These are phyloP conservation scores for Coleophoma crateriformis DNA, from an alignment of 2,329 filamentous ascomycete species.

Conservation along the genomic window DNA sequence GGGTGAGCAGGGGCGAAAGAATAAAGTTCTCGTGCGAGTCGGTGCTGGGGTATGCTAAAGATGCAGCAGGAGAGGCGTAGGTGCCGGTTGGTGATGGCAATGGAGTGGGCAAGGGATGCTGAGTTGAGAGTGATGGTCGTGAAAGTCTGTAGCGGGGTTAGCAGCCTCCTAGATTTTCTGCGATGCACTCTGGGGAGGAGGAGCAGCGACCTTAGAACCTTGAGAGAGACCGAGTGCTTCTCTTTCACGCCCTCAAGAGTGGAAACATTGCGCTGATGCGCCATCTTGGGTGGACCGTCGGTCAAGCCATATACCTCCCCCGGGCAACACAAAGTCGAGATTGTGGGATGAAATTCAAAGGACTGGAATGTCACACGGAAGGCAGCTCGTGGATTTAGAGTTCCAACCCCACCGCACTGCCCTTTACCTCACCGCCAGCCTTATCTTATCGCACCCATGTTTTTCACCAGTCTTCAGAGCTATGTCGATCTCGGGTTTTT, in stretches of 20 bases:
- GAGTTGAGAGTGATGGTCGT: conserved; percentile 68
- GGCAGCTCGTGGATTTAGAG: background rate
- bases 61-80: conserved; percentile 51
- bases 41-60: conserved; percentile 63
- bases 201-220: conserved; percentile 58
- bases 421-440: too few relatives aligned
- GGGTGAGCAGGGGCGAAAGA: conserved; percentile 64
- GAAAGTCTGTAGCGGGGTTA: conserved; percentile 57
- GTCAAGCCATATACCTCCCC: conserved; percentile 12
- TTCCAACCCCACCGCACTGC: background rate
- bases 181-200: background rate
- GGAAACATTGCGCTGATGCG: conserved; percentile 24
- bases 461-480: too few relatives aligned
- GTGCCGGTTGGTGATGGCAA: conserved; percentile 31
- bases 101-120: conserved; percentile 54
- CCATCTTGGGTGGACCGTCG: conserved; percentile 13
- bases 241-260: conserved; percentile 49
- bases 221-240: conserved; percentile 73
- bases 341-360: background rate
- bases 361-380: background rate
- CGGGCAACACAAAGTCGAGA: too few relatives aligned
- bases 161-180: background rate
- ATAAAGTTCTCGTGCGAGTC: conserved; percentile 37
- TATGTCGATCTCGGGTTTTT: too few relatives aligned
- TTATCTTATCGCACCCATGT: too few relatives aligned